Conservation (phyloP, 1,284 basidiomycete species). For the Rhodotorula glutinis region DNA sequence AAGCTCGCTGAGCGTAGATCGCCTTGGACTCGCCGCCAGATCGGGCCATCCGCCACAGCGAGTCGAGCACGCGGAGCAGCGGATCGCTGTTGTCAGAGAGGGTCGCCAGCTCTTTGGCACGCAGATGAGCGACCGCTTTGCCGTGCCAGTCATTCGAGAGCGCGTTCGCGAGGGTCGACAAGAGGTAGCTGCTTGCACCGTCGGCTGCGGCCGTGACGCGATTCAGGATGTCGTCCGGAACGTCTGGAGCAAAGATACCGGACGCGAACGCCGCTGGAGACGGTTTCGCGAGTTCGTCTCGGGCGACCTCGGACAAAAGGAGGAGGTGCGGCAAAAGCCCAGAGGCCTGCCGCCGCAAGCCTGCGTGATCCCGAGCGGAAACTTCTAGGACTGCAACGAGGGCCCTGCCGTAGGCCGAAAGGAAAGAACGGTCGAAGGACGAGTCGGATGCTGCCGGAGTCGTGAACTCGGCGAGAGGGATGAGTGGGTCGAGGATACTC, state of each 20-base stretch:
- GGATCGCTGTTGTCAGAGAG: slow-evolving; percentile 2
- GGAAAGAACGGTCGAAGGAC: slow-evolving; percentile 54
- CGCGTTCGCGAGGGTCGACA: slow-evolving; percentile 53
- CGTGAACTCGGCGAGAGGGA: slow-evolving; percentile 45
- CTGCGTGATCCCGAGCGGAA: slow-evolving; percentile 61
- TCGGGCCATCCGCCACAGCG: slow-evolving; percentile 11
- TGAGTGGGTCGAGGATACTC: slow-evolving; percentile 44
- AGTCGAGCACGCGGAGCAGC: slow-evolving; percentile 33
- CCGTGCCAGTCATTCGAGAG: slow-evolving; percentile 29
- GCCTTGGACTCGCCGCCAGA: slow-evolving; percentile 42
- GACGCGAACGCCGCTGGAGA: slow-evolving; percentile 44
- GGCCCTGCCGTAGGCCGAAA: slow-evolving; percentile 63
- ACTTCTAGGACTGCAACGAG: slow-evolving; percentile 61
- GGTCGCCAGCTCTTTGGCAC: slow-evolving; percentile 10
- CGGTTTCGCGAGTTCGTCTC: slow-evolving; percentile 56
- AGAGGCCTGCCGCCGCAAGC: slow-evolving; percentile 61
- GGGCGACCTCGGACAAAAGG: slow-evolving; percentile 48
- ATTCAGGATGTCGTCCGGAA: slow-evolving; percentile 51
- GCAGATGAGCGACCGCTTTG: slow-evolving; percentile 22
- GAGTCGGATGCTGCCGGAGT: slow-evolving; percentile 38
- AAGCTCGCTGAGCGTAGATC: slow-evolving; percentile 61
- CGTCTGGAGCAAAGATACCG: slow-evolving; percentile 55
- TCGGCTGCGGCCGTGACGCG: slow-evolving; percentile 58
- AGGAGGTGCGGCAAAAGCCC: slow-evolving; percentile 50
- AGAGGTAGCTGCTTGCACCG: slow-evolving; percentile 65